Percentiles rank a stretch among this genome's conserved stretches.
Evolutionary conservation across 805 yeast species (phyloP).

Genomic region (Cyberlindnera japonica): DNA sequence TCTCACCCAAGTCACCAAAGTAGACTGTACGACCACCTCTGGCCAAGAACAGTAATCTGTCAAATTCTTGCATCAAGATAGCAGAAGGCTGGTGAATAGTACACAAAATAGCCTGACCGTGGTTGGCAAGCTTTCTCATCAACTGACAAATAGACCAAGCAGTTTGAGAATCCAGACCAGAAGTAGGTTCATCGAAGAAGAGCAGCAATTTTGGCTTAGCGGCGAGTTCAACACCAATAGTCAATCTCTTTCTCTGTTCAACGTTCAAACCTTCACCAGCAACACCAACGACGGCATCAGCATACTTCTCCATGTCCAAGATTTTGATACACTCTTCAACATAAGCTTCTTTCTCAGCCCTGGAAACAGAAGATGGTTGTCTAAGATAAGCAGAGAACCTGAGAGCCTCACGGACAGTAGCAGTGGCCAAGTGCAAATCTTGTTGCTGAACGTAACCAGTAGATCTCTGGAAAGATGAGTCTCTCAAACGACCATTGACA

Average conservation of each 20-base stretch:
- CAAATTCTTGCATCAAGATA: constrained; percentile 70
- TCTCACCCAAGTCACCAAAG: constrained; percentile 68
- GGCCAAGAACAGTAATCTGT: constrained; percentile 65
- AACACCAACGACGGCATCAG: constrained; percentile 72
- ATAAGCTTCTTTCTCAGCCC: constrained; percentile 55
- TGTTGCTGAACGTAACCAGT: constrained; percentile 69
- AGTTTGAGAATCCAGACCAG: constrained; percentile 66
- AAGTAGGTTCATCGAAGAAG: constrained; percentile 66
- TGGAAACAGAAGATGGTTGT: constrained; percentile 52
- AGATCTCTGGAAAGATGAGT: constrained; percentile 55
- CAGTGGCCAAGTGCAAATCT: constrained; percentile 61
- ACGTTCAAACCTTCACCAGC: constrained; percentile 68
- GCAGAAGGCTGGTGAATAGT: constrained; percentile 90
- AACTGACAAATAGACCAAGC: constrained; percentile 64
- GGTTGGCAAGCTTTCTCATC: constrained; percentile 54
- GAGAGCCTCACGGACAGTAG: constrained; percentile 72
- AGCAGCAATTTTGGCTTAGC: constrained; percentile 59
- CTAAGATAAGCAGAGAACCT: constrained; percentile 63
- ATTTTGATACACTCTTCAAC: constrained; percentile 63
- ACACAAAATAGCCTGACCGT: constrained; percentile 64
- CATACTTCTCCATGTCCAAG: constrained; percentile 59
- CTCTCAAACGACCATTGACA: constrained; percentile 61
- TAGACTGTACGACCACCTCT: constrained; percentile 72
- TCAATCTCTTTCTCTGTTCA: constrained; percentile 61
- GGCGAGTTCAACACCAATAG: constrained; percentile 65